Evolutionary conservation across 148 eudicot species (phyloP), one percentile per base, ranked within the genome.

Genomic region (Chenopodium berlandieri): DNA sequence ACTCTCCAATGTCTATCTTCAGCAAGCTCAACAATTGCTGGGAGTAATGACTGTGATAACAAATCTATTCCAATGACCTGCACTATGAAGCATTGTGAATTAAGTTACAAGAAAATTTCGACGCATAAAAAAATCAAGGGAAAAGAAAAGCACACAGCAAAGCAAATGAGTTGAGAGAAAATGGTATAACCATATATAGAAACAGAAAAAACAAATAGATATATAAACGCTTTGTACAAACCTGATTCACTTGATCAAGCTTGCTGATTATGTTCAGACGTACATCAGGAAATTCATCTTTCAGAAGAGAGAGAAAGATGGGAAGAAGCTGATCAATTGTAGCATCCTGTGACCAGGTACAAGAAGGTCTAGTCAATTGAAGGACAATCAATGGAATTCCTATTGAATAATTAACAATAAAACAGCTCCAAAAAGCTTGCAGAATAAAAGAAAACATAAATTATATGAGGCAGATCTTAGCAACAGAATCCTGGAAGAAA

Each of bases 171-270:
- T 65, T 9, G 25, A 58, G 19, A 40, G 1, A 52, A 19, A 56
- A 19, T 4, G 1, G 17, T 34, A 20, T 68, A 56, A 56, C 25
- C 40, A 32, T 19, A 22, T 4, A 34, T 68, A 63, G 16, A 11
- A 64, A 73, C 9, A 19, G 1, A 46, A 62, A 47, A 44, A 12
- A 62, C 54, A 25, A 75, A 4, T n/a, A 60, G 44, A 72, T 22
- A 72, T 10, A 44, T 22, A 46, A 10, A 46, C 1, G 48, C 25
- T 72, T 44, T 72, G 58, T 67, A 83, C 88, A 81, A 50, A 92
- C 99, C 99, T 94, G 98, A 84, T 96, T 96, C 74, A 96, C 99
- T 94, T 96, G 98, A 90, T 96, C 99, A 78, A 96, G 97, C 88
- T 96, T 96, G 93, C 99, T 96, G 75, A 96, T 96, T 81, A 95